Evolutionary conservation across 2,329 filamentous ascomycete species (phyloP).

Genomic region (Nigrospora oryzae): DNA sequence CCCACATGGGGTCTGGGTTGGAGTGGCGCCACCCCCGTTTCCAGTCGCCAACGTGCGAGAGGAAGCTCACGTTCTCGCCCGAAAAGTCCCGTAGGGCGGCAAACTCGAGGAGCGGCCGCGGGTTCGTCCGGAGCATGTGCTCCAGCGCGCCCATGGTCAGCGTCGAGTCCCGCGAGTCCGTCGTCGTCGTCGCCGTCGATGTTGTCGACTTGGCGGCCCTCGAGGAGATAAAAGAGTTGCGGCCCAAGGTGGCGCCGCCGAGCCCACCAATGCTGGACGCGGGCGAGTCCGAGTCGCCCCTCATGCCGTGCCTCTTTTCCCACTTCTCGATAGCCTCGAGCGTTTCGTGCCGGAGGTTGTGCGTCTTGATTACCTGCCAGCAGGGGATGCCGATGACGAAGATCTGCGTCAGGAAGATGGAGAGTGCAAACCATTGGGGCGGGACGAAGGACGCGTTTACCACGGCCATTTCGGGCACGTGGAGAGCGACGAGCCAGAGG

Average conservation of each 20-base stretch:
- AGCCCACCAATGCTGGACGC: constrained; percentile 13
- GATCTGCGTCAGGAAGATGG: constrained; percentile 54
- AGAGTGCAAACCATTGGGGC: constrained; percentile 55
- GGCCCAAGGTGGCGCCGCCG: constrained; percentile 2
- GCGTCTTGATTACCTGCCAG: constrained; percentile 42
- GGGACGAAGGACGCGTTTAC: constrained; percentile 50
- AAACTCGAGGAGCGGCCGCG: constrained; percentile 39
- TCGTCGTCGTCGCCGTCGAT: background rate
- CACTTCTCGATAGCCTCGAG: constrained; percentile 39
- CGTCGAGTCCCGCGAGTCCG: constrained; percentile 7
- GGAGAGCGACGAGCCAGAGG: constrained; percentile 56
- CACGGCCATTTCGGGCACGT: constrained; percentile 38
- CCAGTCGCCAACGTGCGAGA: constrained; percentile 37
- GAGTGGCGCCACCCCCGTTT: constrained; percentile 16
- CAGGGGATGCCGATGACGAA: constrained; percentile 57
- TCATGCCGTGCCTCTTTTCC: constrained; percentile 30
- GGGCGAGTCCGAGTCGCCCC: constrained; percentile 21
- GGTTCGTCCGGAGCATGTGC: constrained; percentile 34
- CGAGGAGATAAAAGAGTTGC: constrained; percentile 4
- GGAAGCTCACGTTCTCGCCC: constrained; percentile 50
- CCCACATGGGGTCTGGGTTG: background rate
- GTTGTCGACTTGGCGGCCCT: constrained; percentile 7
- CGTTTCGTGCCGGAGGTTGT: constrained; percentile 35
- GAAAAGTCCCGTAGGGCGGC: constrained; percentile 47
- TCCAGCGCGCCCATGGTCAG: constrained; percentile 33